phyloP scores from a whole-genome alignment of 805 yeast genomes.

The Deakozyma indianensis region DNA sequence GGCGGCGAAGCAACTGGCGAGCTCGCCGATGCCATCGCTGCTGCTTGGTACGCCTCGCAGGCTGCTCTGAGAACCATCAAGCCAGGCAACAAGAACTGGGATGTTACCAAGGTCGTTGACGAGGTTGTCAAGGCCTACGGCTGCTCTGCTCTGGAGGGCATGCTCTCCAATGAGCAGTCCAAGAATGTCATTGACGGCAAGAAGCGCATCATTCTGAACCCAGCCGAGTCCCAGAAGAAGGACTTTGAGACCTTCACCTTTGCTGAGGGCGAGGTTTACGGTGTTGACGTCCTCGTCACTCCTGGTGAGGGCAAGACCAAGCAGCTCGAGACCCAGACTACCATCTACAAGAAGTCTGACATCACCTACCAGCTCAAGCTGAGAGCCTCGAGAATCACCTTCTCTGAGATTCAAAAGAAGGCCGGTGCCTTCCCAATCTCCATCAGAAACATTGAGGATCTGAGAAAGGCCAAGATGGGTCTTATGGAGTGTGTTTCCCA shows the following conservation, averaged over 20 bases:
- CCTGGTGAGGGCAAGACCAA: slow-evolving; percentile 59
- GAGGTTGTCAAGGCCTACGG: slow-evolving; percentile 46
- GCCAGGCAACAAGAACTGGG: slow-evolving; percentile 60
- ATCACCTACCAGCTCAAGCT: slow-evolving; percentile 53
- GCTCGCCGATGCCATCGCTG: slow-evolving; percentile 52
- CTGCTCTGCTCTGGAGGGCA: slow-evolving; percentile 54
- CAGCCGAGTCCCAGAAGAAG: slow-evolving; percentile 48
- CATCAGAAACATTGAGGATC: slow-evolving; percentile 49
- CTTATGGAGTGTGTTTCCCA: slow-evolving; percentile 59
- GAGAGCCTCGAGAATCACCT: slow-evolving; percentile 52
- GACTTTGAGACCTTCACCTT: slow-evolving; percentile 52
- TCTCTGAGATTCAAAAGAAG: slow-evolving; percentile 54
- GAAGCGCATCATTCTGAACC: slow-evolving; percentile 64
- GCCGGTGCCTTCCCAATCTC: slow-evolving; percentile 57
- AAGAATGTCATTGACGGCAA: slow-evolving; percentile 57
- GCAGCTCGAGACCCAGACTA: slow-evolving; percentile 43
- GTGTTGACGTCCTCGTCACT: slow-evolving; percentile 56
- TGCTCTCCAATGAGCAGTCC: slow-evolving; percentile 60
- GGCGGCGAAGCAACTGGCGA: slow-evolving; percentile 40
- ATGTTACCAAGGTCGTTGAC: slow-evolving; percentile 53
- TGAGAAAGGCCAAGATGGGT: slow-evolving; percentile 60
- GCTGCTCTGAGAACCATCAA: slow-evolving; percentile 58
- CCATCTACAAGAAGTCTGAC: slow-evolving; percentile 61
- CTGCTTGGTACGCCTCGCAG: slow-evolving; percentile 68
- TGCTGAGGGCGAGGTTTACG: slow-evolving; percentile 65